phyloP scores from a whole-genome alignment of 75 land plant species.

The Cryptomeria japonica region DNA sequence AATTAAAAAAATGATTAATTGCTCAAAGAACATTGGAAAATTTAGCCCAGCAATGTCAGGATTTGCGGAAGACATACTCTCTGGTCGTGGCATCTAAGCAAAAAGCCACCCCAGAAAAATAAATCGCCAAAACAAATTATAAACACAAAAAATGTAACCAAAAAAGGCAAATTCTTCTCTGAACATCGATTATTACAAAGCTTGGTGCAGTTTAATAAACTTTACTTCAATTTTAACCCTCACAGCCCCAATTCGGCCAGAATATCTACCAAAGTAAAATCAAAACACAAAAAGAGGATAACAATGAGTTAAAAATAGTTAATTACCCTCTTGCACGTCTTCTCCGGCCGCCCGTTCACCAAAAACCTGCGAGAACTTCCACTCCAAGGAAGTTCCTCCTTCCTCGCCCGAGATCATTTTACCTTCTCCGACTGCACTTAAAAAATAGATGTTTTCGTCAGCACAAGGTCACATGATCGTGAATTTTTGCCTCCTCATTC shows the following conservation, averaged over 20 bases:
- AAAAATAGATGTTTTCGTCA: not conserved
- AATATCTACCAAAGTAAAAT: not conserved
- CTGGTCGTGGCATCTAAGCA: not conserved
- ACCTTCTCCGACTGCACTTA: not conserved
- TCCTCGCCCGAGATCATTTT: slow-evolving; percentile 4
- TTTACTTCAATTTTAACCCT: not conserved
- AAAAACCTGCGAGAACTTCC: slow-evolving; percentile 53
- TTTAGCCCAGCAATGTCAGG: not conserved
- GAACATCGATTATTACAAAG: not conserved
- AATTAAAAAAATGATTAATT: not conserved
- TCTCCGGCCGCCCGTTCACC: slow-evolving; percentile 62
- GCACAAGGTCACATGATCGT: not conserved
- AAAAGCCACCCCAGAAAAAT: not conserved
- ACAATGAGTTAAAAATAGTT: not conserved
- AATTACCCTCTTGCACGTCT: slow-evolving; percentile 66
- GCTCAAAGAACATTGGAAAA: not conserved
- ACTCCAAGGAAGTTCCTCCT: slow-evolving; percentile 23
- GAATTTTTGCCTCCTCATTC: not conserved
- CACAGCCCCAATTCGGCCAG: not conserved
- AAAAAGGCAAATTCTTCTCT: not conserved
- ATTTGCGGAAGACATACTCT: not conserved
- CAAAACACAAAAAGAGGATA: not conserved
- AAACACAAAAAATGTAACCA: not conserved
- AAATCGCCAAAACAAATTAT: not conserved
- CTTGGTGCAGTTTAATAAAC: not conserved